Conservation (phyloP, 352 stramenopile genomes). For the Halophytophthora polymorphica region DNA sequence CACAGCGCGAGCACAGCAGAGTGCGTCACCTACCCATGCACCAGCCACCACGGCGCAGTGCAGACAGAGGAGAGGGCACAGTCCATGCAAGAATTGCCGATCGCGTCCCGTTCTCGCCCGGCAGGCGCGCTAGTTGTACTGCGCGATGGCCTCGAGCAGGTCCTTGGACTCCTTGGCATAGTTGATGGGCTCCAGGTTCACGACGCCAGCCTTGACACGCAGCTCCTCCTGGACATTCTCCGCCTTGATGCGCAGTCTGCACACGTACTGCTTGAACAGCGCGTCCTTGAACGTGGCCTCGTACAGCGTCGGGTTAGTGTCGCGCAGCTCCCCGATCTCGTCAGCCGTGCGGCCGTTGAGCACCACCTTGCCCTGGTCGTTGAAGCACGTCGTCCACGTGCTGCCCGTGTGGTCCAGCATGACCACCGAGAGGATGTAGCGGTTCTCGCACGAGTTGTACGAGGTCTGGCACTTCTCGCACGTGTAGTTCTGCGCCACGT, state of each 20-base stretch:
- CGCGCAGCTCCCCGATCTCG: conserved; percentile 86
- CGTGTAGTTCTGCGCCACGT: conserved; percentile 92
- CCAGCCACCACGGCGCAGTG: background rate
- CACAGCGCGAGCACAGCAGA: background rate
- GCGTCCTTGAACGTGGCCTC: conserved; percentile 93
- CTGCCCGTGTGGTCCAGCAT: conserved; percentile 93
- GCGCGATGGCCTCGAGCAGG: conserved; percentile 90
- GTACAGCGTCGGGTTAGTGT: conserved; percentile 86
- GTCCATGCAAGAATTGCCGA: conserved; percentile 1
- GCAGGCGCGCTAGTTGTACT: conserved; percentile 62
- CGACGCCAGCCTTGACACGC: conserved; percentile 91
- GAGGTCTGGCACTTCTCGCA: conserved; percentile 97
- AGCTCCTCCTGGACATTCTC: conserved; percentile 96
- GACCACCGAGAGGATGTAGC: conserved; percentile 94
- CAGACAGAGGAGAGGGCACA: conserved; percentile 4
- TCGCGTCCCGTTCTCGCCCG: conserved; percentile 5
- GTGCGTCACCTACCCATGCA: no score
- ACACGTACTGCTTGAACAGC: conserved; percentile 88
- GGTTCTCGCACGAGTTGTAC: conserved; percentile 92
- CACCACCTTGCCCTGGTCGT: conserved; percentile 94
- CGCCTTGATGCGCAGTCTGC: conserved; percentile 91
- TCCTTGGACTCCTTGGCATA: conserved; percentile 91
- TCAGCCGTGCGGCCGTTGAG: conserved; percentile 91
- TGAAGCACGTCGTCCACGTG: conserved; percentile 96
- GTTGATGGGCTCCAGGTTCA: conserved; percentile 91